These are phyloP conservation scores for Leptographium lundbergii DNA, from an alignment of 2,329 filamentous ascomycete genomes.

Conservation along the genomic window DNA sequence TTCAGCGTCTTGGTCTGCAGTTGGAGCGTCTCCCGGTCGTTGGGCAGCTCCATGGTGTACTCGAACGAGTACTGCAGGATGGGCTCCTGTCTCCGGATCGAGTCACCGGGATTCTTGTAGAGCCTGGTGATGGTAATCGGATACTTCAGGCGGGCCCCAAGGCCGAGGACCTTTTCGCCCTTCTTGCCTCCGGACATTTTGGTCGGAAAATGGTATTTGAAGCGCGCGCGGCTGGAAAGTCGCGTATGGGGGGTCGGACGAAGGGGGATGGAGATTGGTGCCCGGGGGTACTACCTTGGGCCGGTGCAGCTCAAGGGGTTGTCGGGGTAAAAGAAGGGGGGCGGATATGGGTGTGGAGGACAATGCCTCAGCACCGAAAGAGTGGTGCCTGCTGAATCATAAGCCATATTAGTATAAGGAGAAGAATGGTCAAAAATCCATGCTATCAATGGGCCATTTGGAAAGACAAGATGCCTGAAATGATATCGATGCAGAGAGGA, in stretches of 20 bases:
- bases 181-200: constrained; percentile 10
- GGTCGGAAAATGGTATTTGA: constrained; percentile 7
- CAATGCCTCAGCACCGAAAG: constrained; percentile 1
- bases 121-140: constrained; percentile 86
- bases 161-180: constrained; percentile 24
- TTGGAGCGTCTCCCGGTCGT: constrained; percentile 41
- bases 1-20: constrained; percentile 56
- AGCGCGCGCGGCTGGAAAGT: constrained; percentile 7
- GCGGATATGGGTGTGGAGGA: not conserved
- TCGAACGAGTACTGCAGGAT: constrained; percentile 83
- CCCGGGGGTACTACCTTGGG: constrained; percentile 7
- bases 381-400: constrained; percentile 1
- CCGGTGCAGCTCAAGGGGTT: not conserved
- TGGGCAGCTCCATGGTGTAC: constrained; percentile 63
- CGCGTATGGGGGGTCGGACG: constrained; percentile 6
- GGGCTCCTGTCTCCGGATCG: constrained; percentile 61
- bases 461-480: not conserved
- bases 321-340: not conserved
- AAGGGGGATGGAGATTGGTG: constrained; percentile 5
- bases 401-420: constrained; percentile 12
- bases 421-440: constrained; percentile 2
- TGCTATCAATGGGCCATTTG: constrained; percentile 4
- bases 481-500: not conserved
- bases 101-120: constrained; percentile 61
- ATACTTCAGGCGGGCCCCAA: constrained; percentile 64